Conservation (phyloP, 371 early-diverging fungal genomes). For the Mortierella sp. region DNA sequence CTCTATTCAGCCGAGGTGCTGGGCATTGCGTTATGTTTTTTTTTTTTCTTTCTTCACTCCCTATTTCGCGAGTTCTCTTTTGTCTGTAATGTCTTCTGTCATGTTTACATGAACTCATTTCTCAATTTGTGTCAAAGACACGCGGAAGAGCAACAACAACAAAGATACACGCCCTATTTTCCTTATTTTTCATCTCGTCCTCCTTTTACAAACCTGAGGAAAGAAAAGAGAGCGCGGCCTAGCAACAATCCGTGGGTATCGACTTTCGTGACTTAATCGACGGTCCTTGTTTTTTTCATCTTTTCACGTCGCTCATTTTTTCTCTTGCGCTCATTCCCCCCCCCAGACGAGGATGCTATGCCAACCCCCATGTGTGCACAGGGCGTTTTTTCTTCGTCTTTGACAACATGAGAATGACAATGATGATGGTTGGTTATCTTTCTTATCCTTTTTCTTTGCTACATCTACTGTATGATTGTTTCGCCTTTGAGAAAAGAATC, state of each 20-base stretch:
- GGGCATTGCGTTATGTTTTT: neutral
- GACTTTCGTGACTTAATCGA: neutral
- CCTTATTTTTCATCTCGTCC: constrained; percentile 7
- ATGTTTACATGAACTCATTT: neutral
- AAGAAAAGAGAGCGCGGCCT: neutral
- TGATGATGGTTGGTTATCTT: neutral
- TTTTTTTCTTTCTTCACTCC: neutral
- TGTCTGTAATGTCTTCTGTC: neutral
- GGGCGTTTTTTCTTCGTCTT: neutral
- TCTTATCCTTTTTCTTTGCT: too few species aligned
- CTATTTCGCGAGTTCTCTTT: neutral
- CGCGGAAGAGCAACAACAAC: neutral
- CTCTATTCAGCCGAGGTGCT: neutral
- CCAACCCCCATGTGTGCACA: neutral
- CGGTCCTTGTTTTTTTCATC: neutral
- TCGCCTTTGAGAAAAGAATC: neutral
- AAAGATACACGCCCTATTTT: neutral
- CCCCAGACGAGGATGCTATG: neutral
- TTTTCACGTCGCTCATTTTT: neutral
- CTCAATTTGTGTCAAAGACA: neutral
- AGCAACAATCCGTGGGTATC: neutral
- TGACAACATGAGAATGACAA: neutral
- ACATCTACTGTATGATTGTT: too few species aligned
- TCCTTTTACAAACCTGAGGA: constrained; percentile 5
- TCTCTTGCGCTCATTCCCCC: neutral